Percentiles rank a stretch among this genome's conserved stretches.
Conservation (phyloP, 106 monocot species). For the Vanilla planifolia region DNA sequence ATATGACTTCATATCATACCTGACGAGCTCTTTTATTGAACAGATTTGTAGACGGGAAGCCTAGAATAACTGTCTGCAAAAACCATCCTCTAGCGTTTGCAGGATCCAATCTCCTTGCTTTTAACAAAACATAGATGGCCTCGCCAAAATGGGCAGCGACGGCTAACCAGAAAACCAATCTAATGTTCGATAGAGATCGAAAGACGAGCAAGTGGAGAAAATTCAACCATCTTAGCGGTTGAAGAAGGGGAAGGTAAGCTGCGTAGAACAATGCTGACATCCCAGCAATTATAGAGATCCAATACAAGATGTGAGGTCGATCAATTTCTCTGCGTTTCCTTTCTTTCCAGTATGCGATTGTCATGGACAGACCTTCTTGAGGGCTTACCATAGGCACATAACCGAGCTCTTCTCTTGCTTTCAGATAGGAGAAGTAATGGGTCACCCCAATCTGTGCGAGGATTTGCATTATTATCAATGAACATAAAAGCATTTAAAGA, state of each 20-base stretch:
- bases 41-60: slow-evolving; percentile 57
- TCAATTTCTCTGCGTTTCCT: slow-evolving; percentile 66
- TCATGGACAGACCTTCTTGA: slow-evolving; percentile 58
- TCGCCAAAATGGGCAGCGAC: slow-evolving; percentile 52
- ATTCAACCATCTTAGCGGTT: slow-evolving; percentile 37
- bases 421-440: slow-evolving; percentile 84
- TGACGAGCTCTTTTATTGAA: slow-evolving; percentile 52
- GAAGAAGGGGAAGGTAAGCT: slow-evolving; percentile 60
- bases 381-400: slow-evolving; percentile 79
- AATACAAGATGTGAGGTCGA: slow-evolving; percentile 58
- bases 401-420: slow-evolving; percentile 84
- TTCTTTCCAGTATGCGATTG: slow-evolving; percentile 79
- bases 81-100: slow-evolving; percentile 76
- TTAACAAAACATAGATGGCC: slow-evolving; percentile 68
- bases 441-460: slow-evolving; percentile 82
- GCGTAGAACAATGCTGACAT: slow-evolving; percentile 51
- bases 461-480: too few species aligned
- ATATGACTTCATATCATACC: background rate
- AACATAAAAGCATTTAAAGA: too few species aligned
- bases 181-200: slow-evolving; percentile 33
- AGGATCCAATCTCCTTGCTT: slow-evolving; percentile 66
- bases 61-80: slow-evolving; percentile 76
- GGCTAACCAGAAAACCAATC: slow-evolving; percentile 41
- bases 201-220: slow-evolving; percentile 40
- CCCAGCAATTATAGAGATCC: slow-evolving; percentile 40